Percentiles rank a stretch among this genome's conserved stretches.
Evolutionary conservation across 768 basidiomycete genomes (phyloP).

Genomic region (Rhodotorula graminis): DNA sequence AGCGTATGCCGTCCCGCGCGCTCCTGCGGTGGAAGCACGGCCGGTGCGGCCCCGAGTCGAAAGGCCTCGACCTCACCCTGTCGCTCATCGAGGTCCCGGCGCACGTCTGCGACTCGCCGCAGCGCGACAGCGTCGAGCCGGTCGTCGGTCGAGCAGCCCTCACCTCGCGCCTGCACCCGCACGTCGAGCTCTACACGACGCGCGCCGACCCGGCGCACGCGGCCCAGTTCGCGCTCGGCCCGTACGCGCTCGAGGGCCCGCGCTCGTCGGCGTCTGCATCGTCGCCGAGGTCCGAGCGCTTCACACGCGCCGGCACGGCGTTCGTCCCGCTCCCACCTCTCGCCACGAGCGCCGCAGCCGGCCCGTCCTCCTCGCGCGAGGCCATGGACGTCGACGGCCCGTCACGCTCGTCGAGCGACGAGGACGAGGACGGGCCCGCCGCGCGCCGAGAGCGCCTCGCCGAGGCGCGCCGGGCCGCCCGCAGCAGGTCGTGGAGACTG

Average conservation of each 20-base stretch:
- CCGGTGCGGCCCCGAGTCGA: slow-evolving; percentile 18
- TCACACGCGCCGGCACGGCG: neutral
- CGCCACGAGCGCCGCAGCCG: neutral
- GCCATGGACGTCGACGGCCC: neutral
- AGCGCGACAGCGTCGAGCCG: too few species aligned
- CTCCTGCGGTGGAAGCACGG: slow-evolving; percentile 22
- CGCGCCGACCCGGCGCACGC: neutral
- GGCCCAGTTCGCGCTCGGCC: slow-evolving; percentile 20
- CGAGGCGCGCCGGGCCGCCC: neutral
- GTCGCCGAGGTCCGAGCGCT: neutral
- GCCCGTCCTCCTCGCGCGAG: too few species aligned
- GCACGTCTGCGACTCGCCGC: too few species aligned
- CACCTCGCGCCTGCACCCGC: neutral
- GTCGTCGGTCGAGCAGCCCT: slow-evolving; percentile 22
- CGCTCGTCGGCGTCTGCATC: neutral
- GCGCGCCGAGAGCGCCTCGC: neutral
- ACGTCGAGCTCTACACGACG: slow-evolving; percentile 10
- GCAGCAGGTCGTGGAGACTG: neutral
- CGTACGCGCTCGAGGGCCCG: slow-evolving; percentile 8
- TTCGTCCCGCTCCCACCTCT: neutral
- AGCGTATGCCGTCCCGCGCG: slow-evolving; percentile 25
- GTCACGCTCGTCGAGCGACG: too few species aligned
- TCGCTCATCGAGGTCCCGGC: slow-evolving; percentile 5
- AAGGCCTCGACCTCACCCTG: slow-evolving; percentile 24
- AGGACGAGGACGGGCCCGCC: neutral